Percentiles rank a stretch among this genome's conserved stretches.
phyloP scores from a whole-genome alignment of 805 yeast genomes.

The Blastobotrys terrestris region DNA sequence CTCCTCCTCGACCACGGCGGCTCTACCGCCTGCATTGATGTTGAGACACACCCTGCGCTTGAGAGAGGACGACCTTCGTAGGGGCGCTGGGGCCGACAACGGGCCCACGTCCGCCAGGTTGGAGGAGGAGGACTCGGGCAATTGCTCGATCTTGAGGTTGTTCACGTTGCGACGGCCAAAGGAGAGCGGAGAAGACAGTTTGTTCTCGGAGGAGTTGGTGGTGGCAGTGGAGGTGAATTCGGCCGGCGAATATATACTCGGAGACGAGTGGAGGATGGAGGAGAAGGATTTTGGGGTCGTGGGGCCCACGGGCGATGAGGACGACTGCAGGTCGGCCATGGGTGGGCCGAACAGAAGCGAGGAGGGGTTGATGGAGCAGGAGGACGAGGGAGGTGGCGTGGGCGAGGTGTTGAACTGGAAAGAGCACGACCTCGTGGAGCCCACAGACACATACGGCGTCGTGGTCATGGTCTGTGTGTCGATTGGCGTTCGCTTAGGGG shows the following conservation, averaged over 20 bases:
- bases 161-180: background rate
- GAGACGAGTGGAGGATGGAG: constrained; percentile 18
- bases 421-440: constrained; percentile 8
- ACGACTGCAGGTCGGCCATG: background rate
- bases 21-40: constrained; percentile 11
- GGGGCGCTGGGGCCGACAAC: constrained; percentile 9
- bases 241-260: constrained; percentile 2
- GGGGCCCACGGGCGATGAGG: constrained; percentile 7
- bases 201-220: background rate
- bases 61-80: constrained; percentile 4
- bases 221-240: background rate
- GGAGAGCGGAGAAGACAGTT: background rate
- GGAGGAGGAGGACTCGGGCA: background rate
- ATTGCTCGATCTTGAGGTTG: background rate
- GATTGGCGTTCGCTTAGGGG: constrained; percentile 20
- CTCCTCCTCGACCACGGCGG: constrained; percentile 5
- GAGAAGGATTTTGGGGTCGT: constrained; percentile 18
- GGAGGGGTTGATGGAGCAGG: constrained; percentile 6
- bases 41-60: constrained; percentile 13
- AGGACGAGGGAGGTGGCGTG: background rate
- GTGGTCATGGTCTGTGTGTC: constrained; percentile 19
- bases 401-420: constrained; percentile 4
- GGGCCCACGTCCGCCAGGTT: constrained; percentile 2
- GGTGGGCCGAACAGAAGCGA: background rate
- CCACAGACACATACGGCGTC: constrained; percentile 14